Evolutionary conservation across 768 basidiomycete genomes (phyloP).

Genomic region (Mycena pura): DNA sequence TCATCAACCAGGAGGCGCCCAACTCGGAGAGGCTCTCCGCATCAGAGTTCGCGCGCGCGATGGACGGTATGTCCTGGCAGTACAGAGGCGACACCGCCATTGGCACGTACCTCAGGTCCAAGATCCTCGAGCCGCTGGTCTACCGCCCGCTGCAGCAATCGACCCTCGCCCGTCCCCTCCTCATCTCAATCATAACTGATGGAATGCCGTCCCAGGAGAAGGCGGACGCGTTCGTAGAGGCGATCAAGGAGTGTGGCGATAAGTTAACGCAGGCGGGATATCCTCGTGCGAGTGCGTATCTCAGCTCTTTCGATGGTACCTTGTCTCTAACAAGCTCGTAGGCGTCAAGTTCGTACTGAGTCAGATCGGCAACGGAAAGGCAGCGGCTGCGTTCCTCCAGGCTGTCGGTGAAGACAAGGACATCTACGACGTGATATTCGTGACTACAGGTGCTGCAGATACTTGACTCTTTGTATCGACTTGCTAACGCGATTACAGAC

Average conservation of each 20-base stretch:
- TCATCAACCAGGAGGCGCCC: conserved; percentile 20
- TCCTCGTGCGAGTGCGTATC: conserved; percentile 16
- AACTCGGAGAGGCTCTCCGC: conserved; percentile 16
- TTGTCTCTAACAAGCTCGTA: conserved; percentile 1
- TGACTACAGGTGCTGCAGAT: conserved; percentile 13
- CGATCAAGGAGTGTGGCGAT: conserved; percentile 24
- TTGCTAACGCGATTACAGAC: conserved; percentile 4
- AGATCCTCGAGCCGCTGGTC: conserved; percentile 28
- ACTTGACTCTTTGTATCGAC: background rate
- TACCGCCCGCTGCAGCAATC: conserved; percentile 16
- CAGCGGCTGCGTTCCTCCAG: conserved; percentile 15
- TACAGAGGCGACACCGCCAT: conserved; percentile 16
- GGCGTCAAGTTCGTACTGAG: conserved; percentile 20
- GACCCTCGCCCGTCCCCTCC: conserved; percentile 19
- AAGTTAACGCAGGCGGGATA: conserved; percentile 21
- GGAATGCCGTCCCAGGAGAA: conserved; percentile 21
- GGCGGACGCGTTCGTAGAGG: conserved; percentile 13
- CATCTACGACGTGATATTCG: conserved; percentile 15
- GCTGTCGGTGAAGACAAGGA: conserved; percentile 6
- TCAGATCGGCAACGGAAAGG: conserved; percentile 15
- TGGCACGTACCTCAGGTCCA: conserved; percentile 20
- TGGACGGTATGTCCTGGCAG: conserved; percentile 16
- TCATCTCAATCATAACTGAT: conserved; percentile 25
- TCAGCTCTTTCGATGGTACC: background rate
- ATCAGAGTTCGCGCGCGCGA: conserved; percentile 4